A percentile compares a stretch with the other conserved stretches of the same genome.
These are phyloP conservation scores for Ophiocordyceps camponoti-leonardi DNA, from an alignment of 2,329 filamentous ascomycete species.

Conservation along the genomic window DNA sequence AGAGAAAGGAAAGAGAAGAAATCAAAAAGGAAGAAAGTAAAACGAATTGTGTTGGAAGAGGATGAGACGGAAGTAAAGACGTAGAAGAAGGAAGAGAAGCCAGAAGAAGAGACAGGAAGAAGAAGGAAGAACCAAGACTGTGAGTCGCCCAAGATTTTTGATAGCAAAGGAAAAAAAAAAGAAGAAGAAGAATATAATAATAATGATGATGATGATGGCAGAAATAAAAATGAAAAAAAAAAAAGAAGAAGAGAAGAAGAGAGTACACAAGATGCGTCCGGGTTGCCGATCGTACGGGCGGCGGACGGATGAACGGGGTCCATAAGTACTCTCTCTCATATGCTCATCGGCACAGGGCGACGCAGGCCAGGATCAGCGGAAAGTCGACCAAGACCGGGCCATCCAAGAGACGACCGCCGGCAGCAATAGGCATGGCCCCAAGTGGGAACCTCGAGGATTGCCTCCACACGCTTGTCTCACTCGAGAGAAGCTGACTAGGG, in stretches of 20 bases:
- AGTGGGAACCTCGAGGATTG: conserved; percentile 6
- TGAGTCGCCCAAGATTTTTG: no score
- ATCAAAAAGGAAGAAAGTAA: conserved; percentile 12
- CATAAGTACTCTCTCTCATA: conserved; percentile 24
- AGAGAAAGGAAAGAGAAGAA: conserved; percentile 22
- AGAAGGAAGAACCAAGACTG: no score
- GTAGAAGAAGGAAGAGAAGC: no score
- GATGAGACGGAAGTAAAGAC: no score
- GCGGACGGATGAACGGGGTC: conserved; percentile 24
- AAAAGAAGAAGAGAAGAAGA: conserved; percentile 9
- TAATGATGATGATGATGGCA: conserved; percentile 10
- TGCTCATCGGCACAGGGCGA: conserved; percentile 10
- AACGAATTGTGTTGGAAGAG: conserved; percentile 18
- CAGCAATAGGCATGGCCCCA: conserved; percentile 5
- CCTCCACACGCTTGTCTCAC: conserved; percentile 30
- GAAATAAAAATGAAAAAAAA: conserved; percentile 26
- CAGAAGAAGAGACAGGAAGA: no score
- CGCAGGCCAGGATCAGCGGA: conserved; percentile 20
- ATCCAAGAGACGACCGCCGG: conserved; percentile 2
- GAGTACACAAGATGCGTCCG: conserved; percentile 27
- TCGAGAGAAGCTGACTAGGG: conserved; percentile 22
- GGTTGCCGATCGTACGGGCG: conserved; percentile 30
- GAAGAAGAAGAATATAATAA: conserved; percentile 1
- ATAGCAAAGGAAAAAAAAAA: no score
- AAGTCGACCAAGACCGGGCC: conserved; percentile 6